Evolutionary conservation across 176 grass and related monocot genomes (phyloP), one percentile per base, ranked within the genome.

Genomic region (Carex pumila): DNA sequence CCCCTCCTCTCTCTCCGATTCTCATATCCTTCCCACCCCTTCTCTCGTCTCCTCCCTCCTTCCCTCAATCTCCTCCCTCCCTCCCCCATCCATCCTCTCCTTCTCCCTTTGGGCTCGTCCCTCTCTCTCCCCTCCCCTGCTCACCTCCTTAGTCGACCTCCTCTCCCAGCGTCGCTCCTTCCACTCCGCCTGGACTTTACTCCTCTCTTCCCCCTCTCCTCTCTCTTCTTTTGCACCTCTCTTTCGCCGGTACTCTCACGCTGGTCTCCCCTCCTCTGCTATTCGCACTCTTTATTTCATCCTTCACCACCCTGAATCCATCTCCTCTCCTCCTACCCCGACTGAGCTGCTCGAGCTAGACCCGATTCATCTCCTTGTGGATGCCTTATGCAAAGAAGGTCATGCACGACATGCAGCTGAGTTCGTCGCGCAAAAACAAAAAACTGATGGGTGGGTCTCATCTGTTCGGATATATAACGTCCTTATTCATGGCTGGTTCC

Each of bases 311-410:
- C 94, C 89, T n/a, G 86, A 86, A 57, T 64, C 70, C 50, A 84
- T 91, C 66, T 22, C 79, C 0, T n/a, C 79, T 0, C 12, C 31
- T 21, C 39, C 83, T 1, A 81, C 39, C 0, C 18, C 32, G 0
- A 56, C n/a, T 2, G 22, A 49, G 2, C 4, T 55, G 8, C 47
- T 52, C 4, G 59, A 63, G 13, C 68, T 49, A 29, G 85, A 81
- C 45, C 88, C 90, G 11, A 32, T 90, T 0, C 79, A 92, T 86
- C 85, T 97, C 89, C 37, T 86, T 45, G 74, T 92, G 45, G 91
- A 93, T 30, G 91, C 94, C 45, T 87, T 97, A 62, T 97, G 91
- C 89, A 94, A 94, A 85, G 94, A 97, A 79, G 89, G 91, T 10
- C 82, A 91, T 70, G 72, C 89, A 12, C 85, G 85, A 17, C 73